Evolutionary conservation across 106 monocot genomes (phyloP), one percentile per base, ranked within the genome.

Genomic region (Dactylorhiza incarnata): DNA sequence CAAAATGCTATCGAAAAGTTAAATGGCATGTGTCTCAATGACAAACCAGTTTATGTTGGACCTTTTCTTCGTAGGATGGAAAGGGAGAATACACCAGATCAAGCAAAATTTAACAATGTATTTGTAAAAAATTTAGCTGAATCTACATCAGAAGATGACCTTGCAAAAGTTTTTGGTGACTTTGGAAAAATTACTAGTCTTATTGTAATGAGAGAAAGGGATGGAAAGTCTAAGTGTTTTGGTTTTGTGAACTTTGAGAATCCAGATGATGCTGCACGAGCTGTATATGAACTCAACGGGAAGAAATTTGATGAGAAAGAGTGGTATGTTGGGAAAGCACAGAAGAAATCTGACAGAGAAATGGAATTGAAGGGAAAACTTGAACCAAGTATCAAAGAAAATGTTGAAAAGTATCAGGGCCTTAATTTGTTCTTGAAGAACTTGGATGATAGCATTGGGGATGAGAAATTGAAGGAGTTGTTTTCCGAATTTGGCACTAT

Each of bases 231-330:
- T 7, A 91, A 84, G 50, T 95, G 95, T 49, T 95, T 95, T 86
- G 95, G 95, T 1, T 95, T 95, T 84, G 90, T 95, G 26, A 95
- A 95, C 78, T 95, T 92, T 88, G 92, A 90, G 76, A 82, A 90
- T 82, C 45, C 86, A 25, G 90, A 95, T 51, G 90, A 81, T 90
- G 95, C 95, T 76, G 90, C 90, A 20, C 52, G 23, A 68, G 92
- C 95, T 49, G 92, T 95, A 53, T 70, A 92, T 61, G 86, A 83
- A 26, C 83, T 95, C 24, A 92, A 95, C 81, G 95, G 92, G 26
- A 90, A 92, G 71, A 90, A 90, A 76, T 81, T 95, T 79, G 85
- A 89, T 73, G 91, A 87, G 0, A 95, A 95, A 49, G 95, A 92
- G 65, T 91, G 91, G 91, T 95, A 87, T 89, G 95, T 95, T 72